Percentiles rank a stretch among this genome's conserved stretches.
Evolutionary conservation across 306 rosid genomes (phyloP).

Genomic region (Amphicarpaea edgeworthii): DNA sequence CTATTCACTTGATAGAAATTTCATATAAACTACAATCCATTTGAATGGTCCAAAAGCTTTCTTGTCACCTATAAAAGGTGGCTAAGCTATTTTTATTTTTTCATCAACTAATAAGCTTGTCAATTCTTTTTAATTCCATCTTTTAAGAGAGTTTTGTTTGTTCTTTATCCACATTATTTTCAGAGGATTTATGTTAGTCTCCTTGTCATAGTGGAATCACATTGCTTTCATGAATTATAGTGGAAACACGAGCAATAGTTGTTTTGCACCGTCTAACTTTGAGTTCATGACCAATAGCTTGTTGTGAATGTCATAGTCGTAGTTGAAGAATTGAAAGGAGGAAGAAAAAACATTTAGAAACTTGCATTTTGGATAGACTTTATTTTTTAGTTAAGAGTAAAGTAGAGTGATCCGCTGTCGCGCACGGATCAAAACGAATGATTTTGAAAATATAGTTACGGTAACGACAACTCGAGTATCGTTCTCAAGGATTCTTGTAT

Average conservation of each 20-base stretch:
- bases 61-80: background rate
- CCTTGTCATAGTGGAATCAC: background rate
- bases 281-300: too few relatives aligned
- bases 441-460: too few relatives aligned
- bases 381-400: background rate
- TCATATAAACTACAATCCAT: background rate
- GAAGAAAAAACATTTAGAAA: background rate
- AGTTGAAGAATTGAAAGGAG: background rate
- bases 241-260: too few relatives aligned
- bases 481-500: too few relatives aligned
- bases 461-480: too few relatives aligned
- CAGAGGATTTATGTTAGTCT: background rate
- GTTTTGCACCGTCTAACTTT: too few relatives aligned
- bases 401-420: too few relatives aligned
- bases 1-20: background rate
- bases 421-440: too few relatives aligned
- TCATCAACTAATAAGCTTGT: background rate
- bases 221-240: background rate
- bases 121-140: background rate
- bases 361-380: background rate
- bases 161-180: constrained; percentile 2
- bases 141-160: background rate
- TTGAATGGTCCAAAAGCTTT: background rate
- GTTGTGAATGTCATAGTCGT: background rate
- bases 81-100: background rate